These are phyloP conservation scores for Zanthoxylum bungeanum DNA, from an alignment of 345 rosid genomes.

Conservation along the genomic window DNA sequence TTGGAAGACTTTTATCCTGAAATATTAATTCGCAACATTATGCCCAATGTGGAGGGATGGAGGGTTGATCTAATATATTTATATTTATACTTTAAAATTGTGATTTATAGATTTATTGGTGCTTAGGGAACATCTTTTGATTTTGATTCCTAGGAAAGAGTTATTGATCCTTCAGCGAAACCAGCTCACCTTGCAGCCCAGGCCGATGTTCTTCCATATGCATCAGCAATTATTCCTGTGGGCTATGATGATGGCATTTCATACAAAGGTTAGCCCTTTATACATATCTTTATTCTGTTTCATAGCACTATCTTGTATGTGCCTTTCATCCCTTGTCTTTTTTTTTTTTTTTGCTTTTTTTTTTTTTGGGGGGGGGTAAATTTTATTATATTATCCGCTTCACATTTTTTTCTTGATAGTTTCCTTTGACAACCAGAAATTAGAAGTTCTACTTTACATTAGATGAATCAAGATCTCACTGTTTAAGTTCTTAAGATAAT, in stretches of 20 bases:
- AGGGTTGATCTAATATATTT: neutral
- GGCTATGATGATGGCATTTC: slow-evolving; percentile 48
- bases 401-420: neutral
- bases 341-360: too few relatives aligned
- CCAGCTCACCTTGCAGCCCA: slow-evolving; percentile 30
- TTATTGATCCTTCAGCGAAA: slow-evolving; percentile 40
- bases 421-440: neutral
- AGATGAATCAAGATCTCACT: neutral
- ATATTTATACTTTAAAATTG: neutral
- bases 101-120: neutral
- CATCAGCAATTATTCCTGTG: slow-evolving; percentile 33
- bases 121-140: slow-evolving; percentile 21
- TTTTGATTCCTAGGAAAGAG: slow-evolving; percentile 53
- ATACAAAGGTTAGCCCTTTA: slow-evolving; percentile 34
- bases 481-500: too few relatives aligned
- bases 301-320: neutral
- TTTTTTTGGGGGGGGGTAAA: too few relatives aligned
- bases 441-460: neutral
- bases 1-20: neutral
- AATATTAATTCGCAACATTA: neutral
- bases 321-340: neutral
- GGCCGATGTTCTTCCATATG: slow-evolving; percentile 39
- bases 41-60: neutral
- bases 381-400: neutral
- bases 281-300: neutral